Evolutionary conservation across 2,329 filamentous ascomycete species (phyloP).

Genomic region (Polytolypa hystricis): DNA sequence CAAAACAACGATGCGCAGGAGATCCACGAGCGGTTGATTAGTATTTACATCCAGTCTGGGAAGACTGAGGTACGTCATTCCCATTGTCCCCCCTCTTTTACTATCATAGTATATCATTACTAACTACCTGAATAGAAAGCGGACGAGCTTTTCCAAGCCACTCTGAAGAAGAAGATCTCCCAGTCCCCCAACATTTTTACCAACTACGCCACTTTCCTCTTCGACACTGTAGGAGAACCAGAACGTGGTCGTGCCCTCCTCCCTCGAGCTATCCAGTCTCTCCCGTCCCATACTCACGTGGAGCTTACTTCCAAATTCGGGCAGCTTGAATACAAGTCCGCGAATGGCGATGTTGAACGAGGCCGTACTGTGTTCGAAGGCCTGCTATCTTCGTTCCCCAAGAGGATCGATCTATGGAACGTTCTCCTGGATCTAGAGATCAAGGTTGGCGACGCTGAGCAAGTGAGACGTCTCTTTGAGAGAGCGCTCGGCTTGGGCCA

Average conservation of each 20-base stretch:
- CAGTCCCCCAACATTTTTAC: conserved; percentile 72
- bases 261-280: conserved; percentile 70
- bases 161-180: conserved; percentile 85
- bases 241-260: conserved; percentile 70
- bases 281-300: conserved; percentile 58
- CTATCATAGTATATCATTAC: not conserved
- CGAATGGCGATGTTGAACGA: conserved; percentile 73
- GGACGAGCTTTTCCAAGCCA: conserved; percentile 72
- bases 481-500: conserved; percentile 48
- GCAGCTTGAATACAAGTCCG: conserved; percentile 77
- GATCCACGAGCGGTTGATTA: conserved; percentile 77
- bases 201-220: conserved; percentile 90
- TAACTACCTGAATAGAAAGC: conserved; percentile 54
- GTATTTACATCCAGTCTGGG: conserved; percentile 86
- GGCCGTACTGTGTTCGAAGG: conserved; percentile 92
- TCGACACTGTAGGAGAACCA: conserved; percentile 58
- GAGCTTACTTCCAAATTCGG: conserved; percentile 79
- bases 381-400: conserved; percentile 71
- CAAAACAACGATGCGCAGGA: conserved; percentile 89
- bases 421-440: conserved; percentile 80
- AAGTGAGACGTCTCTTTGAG: conserved; percentile 71
- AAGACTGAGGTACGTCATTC: conserved; percentile 60
- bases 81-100: not conserved
- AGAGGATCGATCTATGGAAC: conserved; percentile 87
- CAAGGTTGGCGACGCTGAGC: conserved; percentile 46